Evolutionary conservation across 305 asterid genomes (phyloP).

Genomic region (Withania somnifera): DNA sequence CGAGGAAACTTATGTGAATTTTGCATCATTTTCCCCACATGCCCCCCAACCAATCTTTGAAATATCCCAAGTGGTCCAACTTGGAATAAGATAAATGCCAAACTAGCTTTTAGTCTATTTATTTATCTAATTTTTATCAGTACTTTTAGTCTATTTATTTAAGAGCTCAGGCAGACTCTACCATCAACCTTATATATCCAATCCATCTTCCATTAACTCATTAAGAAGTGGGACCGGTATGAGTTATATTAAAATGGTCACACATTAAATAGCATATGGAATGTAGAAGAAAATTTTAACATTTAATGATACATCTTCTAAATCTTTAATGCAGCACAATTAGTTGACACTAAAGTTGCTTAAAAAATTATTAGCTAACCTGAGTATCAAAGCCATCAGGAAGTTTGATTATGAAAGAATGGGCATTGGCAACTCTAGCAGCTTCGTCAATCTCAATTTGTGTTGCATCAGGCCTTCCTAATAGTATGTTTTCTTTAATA

Average conservation of each 20-base stretch:
- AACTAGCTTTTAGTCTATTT: neutral
- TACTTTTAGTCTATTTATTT: neutral
- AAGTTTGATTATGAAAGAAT: constrained; percentile 83
- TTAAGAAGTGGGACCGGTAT: constrained; percentile 6
- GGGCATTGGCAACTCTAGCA: constrained; percentile 91
- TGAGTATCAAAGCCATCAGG: constrained; percentile 96
- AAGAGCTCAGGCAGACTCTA: neutral
- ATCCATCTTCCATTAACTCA: neutral
- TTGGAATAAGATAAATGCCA: neutral
- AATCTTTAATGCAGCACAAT: neutral
- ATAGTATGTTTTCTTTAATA: constrained; percentile 80
- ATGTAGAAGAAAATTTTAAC: neutral
- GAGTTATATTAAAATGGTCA: neutral
- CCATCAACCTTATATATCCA: constrained; percentile 3
- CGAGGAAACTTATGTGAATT: neutral
- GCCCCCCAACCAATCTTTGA: neutral
- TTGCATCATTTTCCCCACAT: neutral
- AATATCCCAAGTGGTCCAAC: neutral
- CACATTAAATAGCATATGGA: constrained; percentile 4
- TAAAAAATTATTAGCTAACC: constrained; percentile 27
- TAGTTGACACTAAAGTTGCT: neutral
- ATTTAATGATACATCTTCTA: neutral
- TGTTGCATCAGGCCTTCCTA: constrained; percentile 81
- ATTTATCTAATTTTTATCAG: too few relatives aligned
- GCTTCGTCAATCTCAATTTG: constrained; percentile 80